Evolutionary conservation across 2,329 filamentous ascomycete species (phyloP).

Genomic region (Raffaelea arxii): DNA sequence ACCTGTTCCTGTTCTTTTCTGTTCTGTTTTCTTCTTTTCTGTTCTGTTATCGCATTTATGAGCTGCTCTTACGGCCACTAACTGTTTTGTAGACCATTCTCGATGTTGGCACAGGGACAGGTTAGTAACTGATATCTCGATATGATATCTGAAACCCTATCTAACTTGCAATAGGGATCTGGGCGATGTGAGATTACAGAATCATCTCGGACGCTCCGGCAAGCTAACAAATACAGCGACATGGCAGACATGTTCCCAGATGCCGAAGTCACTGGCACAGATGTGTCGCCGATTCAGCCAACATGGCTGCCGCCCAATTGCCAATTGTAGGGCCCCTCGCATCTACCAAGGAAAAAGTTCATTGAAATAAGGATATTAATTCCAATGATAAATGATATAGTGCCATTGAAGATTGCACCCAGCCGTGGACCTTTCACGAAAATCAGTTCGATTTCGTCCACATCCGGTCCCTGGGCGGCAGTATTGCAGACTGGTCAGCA

Average conservation of each 20-base stretch:
- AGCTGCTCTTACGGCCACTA: no score
- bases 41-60: conserved; percentile 36
- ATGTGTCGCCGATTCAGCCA: conserved; percentile 29
- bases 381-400: conserved; percentile 7
- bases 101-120: conserved; percentile 8
- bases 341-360: no score
- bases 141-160: not conserved
- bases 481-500: conserved; percentile 14
- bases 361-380: not conserved
- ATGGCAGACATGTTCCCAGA: conserved; percentile 24
- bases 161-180: conserved; percentile 19
- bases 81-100: conserved; percentile 2
- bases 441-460: conserved; percentile 18
- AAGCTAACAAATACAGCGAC: conserved; percentile 13
- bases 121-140: not conserved
- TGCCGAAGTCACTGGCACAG: conserved; percentile 30
- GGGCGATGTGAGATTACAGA: conserved; percentile 26
- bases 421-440: conserved; percentile 15
- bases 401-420: conserved; percentile 18
- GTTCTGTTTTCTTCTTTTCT: conserved; percentile 18
- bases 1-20: conserved; percentile 29
- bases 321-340: no score
- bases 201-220: not conserved
- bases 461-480: conserved; percentile 17
- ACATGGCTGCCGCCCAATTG: conserved; percentile 8